Conservation (phyloP, 2,329 filamentous ascomycete species). For the Exophiala lecanii-corni region DNA sequence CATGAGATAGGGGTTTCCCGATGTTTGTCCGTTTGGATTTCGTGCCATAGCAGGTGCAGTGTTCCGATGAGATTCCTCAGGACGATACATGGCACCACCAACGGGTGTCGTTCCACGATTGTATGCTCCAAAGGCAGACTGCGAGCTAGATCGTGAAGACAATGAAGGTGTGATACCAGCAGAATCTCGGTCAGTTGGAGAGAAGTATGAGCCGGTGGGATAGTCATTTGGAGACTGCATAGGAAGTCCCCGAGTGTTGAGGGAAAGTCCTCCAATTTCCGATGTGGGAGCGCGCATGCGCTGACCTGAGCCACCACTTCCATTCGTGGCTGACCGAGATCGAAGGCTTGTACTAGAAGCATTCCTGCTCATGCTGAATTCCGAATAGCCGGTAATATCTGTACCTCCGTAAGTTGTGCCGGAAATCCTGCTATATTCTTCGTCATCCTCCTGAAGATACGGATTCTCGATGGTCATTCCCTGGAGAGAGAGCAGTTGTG, state of each 20-base stretch:
- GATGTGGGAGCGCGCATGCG: constrained; percentile 19
- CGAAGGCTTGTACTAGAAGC: constrained; percentile 71
- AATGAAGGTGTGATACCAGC: constrained; percentile 36
- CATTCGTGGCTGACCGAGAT: constrained; percentile 69
- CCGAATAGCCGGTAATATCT: constrained; percentile 38
- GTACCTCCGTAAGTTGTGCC: constrained; percentile 28
- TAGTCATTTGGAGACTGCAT: constrained; percentile 58
- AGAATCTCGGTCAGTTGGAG: constrained; percentile 64
- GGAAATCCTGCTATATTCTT: constrained; percentile 35
- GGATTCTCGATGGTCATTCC: constrained; percentile 73
- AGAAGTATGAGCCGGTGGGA: constrained; percentile 85
- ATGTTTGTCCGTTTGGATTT: constrained; percentile 61
- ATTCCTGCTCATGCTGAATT: constrained; percentile 59
- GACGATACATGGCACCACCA: constrained; percentile 57
- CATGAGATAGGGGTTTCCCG: constrained; percentile 57
- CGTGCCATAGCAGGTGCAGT: constrained; percentile 83
- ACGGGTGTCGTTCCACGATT: constrained; percentile 65
- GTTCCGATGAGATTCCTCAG: constrained; percentile 73
- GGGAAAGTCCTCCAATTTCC: constrained; percentile 18
- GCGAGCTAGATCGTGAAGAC: constrained; percentile 51
- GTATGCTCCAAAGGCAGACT: constrained; percentile 69
- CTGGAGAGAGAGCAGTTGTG: constrained; percentile 77
- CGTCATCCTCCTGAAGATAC: constrained; percentile 60
- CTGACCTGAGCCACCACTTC: constrained; percentile 35
- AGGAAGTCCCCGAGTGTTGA: constrained; percentile 23